A percentile compares a stretch with the other conserved stretches of the same genome.
phyloP scores from a whole-genome alignment of 129 eudicot genomes.

The Chrysanthemum lavandulifolium region DNA sequence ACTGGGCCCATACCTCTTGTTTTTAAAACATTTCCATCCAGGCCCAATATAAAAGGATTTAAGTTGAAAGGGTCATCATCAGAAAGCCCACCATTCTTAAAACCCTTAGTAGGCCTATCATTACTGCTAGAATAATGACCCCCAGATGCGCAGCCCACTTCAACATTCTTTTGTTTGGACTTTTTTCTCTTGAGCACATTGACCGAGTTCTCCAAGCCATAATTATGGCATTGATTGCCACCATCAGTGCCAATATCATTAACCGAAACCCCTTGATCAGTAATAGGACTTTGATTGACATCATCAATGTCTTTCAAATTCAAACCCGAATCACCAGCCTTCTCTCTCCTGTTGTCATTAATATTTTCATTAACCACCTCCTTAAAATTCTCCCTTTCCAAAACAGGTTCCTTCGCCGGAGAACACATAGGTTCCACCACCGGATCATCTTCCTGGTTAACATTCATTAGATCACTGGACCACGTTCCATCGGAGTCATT shows the following conservation, averaged over 20 bases:
- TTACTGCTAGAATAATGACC: neutral
- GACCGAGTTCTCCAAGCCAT: neutral
- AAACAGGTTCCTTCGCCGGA: neutral
- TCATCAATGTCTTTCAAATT: neutral
- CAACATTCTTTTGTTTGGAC: neutral
- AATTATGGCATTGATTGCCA: no score
- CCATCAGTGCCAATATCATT: no score
- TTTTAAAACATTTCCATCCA: neutral
- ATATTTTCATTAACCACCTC: neutral
- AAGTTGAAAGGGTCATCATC: neutral
- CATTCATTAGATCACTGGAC: neutral
- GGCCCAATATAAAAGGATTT: neutral
- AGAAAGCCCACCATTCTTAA: neutral
- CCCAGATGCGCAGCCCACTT: neutral
- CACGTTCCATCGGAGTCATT: neutral
- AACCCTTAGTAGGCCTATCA: conserved; percentile 6
- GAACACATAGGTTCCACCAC: neutral
- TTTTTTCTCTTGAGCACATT: neutral
- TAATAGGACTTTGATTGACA: neutral
- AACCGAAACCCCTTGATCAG: no score
- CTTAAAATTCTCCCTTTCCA: neutral
- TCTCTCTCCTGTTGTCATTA: neutral
- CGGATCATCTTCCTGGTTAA: neutral
- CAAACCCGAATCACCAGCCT: no score
- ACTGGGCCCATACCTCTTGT: neutral